Base-by-base conservation (phyloP, 768 basidiomycete genomes). In the Auricularia auricula-judae region DNA sequence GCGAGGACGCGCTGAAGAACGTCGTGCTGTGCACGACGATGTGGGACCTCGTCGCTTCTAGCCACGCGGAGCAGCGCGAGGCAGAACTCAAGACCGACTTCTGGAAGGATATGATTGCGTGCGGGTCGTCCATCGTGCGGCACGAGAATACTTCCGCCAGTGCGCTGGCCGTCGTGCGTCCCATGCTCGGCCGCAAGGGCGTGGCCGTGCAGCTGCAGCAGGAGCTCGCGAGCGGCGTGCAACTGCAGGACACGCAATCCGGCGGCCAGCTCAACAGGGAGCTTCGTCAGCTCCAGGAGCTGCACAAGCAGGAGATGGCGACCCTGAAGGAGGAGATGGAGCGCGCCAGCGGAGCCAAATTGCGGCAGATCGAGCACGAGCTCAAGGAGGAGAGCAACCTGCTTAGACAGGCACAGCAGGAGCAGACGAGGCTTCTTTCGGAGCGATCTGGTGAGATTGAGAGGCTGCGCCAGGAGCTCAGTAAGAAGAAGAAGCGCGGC, bases 1-100 rank as follows among this genome's bases (percentile, higher is more conserved):
- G 84, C 14, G 79, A 81, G 21, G 73, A 64, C 54, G 74, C 80
- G 14, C 78, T 85, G 62, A 72, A 75, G 44, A 83, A 79, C 65
- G 81, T 85, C 35, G 73, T 81, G 34, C 77, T 85, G 65, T 78
- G 79, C 61, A 84, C 84, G 56, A 84, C 76, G 43, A 83, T 80
- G 80, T 84, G 83, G 82, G 77, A 74, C 3, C 72, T 75, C 65
- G 76, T 81, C 4, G 70, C 75, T 65, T 8, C 12, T 1, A 16
- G 66, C 10, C 66, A 47, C n/a, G 65, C 63, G 7, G 61, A 34
- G 1, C 72, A 72, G 3, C 74, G 84, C 33, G 83, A 85, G 67
- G 65, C 63, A 0, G 82, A 84, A 67, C 78, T 85, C 21, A 71
- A 71, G 34, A 62, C 2, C 51, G 73, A 76, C 34, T 85, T 83